Evolutionary conservation across 768 basidiomycete genomes (phyloP).

Genomic region (Pleurotus citrinopileatus): DNA sequence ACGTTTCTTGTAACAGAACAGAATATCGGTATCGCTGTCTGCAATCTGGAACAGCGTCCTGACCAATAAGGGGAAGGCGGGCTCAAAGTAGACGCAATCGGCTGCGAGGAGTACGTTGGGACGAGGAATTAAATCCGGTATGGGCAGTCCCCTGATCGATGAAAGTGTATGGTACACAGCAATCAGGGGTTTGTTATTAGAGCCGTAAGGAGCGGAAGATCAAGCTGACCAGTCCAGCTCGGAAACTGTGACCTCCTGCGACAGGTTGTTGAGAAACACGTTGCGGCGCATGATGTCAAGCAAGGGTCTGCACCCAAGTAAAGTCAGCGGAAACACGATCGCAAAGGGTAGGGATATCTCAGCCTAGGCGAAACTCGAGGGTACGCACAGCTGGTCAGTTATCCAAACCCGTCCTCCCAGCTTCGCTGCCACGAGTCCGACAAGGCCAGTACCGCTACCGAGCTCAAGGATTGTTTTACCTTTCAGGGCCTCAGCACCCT

Average conservation of each 20-base stretch:
- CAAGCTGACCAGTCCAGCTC: constrained; percentile 77
- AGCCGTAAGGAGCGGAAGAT: constrained; percentile 20
- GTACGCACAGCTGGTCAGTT: constrained; percentile 87
- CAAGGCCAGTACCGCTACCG: constrained; percentile 89
- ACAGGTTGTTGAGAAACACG: constrained; percentile 60
- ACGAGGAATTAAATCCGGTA: constrained; percentile 42
- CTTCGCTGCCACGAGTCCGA: constrained; percentile 78
- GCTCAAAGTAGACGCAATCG: constrained; percentile 96
- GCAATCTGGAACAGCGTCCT: constrained; percentile 70
- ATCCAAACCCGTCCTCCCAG: constrained; percentile 72
- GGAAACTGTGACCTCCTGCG: constrained; percentile 47
- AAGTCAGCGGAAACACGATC: constrained; percentile 11
- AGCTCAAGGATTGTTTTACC: constrained; percentile 73
- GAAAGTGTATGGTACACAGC: constrained; percentile 4
- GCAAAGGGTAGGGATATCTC: constrained; percentile 11
- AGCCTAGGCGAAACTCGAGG: constrained; percentile 10
- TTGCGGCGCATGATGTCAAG: constrained; percentile 79
- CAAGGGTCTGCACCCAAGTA: constrained; percentile 50
- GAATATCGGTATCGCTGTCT: constrained; percentile 55
- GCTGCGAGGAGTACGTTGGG: constrained; percentile 82
- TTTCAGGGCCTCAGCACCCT: constrained; percentile 44
- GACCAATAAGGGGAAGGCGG: constrained; percentile 85
- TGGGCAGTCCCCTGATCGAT: constrained; percentile 57
- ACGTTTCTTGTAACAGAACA: constrained; percentile 94
- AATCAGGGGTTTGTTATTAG: constrained; percentile 11